Percentiles rank a stretch among this genome's conserved stretches.
Conservation (phyloP, 768 basidiomycete species). For the Phaffia australis region DNA sequence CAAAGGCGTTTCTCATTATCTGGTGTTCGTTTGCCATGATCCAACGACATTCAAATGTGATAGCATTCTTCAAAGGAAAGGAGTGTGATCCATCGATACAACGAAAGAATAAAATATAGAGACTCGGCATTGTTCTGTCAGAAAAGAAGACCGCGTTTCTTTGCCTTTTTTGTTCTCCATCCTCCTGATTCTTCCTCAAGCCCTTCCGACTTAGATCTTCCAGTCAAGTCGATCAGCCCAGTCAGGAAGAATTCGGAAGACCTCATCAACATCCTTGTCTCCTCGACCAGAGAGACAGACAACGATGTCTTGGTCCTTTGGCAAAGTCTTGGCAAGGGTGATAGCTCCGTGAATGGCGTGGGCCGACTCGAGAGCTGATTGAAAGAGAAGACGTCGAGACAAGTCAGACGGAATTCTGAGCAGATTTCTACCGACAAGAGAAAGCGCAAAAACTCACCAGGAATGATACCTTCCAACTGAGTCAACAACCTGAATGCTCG, state of each 20-base stretch:
- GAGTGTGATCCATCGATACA: neutral
- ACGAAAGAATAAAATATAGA: neutral
- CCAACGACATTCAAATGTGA: too few relatives aligned
- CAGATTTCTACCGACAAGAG: neutral
- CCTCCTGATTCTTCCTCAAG: too few relatives aligned
- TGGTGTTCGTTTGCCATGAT: too few relatives aligned
- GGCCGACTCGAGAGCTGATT: constrained; percentile 75
- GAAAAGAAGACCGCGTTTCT: too few relatives aligned
- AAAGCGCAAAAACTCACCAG: constrained; percentile 45
- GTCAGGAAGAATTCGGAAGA: constrained; percentile 82
- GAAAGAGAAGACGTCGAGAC: neutral
- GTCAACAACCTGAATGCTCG: constrained; percentile 85
- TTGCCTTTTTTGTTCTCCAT: too few relatives aligned
- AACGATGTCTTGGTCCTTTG: constrained; percentile 76
- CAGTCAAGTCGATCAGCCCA: constrained; percentile 92
- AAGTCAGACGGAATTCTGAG: neutral
- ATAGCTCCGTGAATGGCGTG: constrained; percentile 94
- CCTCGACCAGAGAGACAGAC: constrained; percentile 90
- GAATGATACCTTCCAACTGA: constrained; percentile 93
- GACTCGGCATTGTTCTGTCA: neutral
- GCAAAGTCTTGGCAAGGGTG: constrained; percentile 66
- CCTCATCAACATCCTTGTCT: constrained; percentile 96
- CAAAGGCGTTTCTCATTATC: too few relatives aligned
- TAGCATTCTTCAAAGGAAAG: too few relatives aligned
- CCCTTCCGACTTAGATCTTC: constrained; percentile 47